phyloP scores from a whole-genome alignment of 805 yeast genomes.

The Sugiyamaella valdiviana region DNA sequence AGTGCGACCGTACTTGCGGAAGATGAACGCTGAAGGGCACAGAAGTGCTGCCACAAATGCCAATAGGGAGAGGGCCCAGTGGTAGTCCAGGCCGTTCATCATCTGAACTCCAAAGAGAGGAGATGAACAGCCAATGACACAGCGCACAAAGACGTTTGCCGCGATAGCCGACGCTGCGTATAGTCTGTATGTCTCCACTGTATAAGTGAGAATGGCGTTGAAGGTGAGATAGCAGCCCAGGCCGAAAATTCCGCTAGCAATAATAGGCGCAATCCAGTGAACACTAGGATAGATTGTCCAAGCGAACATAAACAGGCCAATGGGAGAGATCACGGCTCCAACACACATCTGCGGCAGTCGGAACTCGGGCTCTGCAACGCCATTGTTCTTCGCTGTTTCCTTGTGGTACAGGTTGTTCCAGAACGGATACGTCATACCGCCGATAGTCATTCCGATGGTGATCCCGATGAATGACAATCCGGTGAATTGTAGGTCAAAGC shows the following conservation, averaged over 20 bases:
- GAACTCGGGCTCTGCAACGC: slow-evolving; percentile 43
- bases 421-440: slow-evolving; percentile 34
- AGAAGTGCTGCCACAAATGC: slow-evolving; percentile 44
- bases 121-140: slow-evolving; percentile 67
- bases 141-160: slow-evolving; percentile 77
- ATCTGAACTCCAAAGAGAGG: slow-evolving; percentile 83
- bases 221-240: slow-evolving; percentile 35
- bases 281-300: slow-evolving; percentile 44
- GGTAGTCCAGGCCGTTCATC: slow-evolving; percentile 62
- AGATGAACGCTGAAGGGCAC: slow-evolving; percentile 45
- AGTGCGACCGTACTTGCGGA: slow-evolving; percentile 37
- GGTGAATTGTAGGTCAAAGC: slow-evolving; percentile 43
- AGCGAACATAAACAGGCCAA: slow-evolving; percentile 48
- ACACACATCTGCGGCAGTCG: slow-evolving; percentile 43
- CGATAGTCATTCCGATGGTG: slow-evolving; percentile 61
- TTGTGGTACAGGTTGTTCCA: slow-evolving; percentile 28
- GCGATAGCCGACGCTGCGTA: slow-evolving; percentile 84
- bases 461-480: slow-evolving; percentile 59
- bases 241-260: slow-evolving; percentile 50
- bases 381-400: slow-evolving; percentile 38
- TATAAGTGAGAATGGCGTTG: slow-evolving; percentile 29
- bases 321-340: slow-evolving; percentile 42
- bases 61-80: slow-evolving; percentile 64
- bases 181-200: slow-evolving; percentile 33
- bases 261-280: slow-evolving; percentile 50